Evolutionary conservation across 2,329 filamentous ascomycete species (phyloP), one percentile per base, ranked within the genome.

Genomic region (Microdochium bolleyi): DNA sequence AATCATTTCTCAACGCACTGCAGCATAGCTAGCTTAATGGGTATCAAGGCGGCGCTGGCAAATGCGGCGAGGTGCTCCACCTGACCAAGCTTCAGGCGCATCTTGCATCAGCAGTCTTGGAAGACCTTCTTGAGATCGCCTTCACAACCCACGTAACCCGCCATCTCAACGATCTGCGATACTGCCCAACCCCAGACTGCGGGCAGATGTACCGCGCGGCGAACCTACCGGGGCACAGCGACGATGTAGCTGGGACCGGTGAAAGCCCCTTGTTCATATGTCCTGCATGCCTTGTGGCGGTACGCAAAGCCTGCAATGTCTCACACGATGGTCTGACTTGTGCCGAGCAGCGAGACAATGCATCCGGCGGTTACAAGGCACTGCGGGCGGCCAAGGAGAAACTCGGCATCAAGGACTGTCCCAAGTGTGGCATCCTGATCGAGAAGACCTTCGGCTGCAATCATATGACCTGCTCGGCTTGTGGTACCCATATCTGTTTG

Each of bases 371-470:
- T 16, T 21, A 38, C 9, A 46, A 52, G 41, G 34, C 53, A 25
- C 56, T 53, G 46, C 55, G 53, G 51, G 51, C 51, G 27, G 55
- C 54, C 38, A 55, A 55, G 52, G 41, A 30, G 19, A 37, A 54
- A 48, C 50, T 53, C 49, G 55, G 55, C 8, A 50, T 61, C 2
- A 61, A 61, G 32, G 27, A 52, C 27, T 64, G 62, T 49, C 59
- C 56, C 1, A 57, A 52, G 22, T 64, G 66, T 54, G 51, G 53
- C 21, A 59, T 59, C 5, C 53, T 58, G 16, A 62, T 67, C 25
- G 61, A 64, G 55, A 68, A 68, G 56, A 57, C 53, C 0, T 59
- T 57, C n/a, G 66, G 65, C 3, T 68, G 66, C 53, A 64, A 67
- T 52, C 64, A 68, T 54, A 62, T 68, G 50, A 55, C 50, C 7